Evolutionary conservation across 225 moss, liverwort and hornwort genomes (phyloP), one percentile per base, ranked within the genome.

Genomic region (Pleurozium schreberi): DNA sequence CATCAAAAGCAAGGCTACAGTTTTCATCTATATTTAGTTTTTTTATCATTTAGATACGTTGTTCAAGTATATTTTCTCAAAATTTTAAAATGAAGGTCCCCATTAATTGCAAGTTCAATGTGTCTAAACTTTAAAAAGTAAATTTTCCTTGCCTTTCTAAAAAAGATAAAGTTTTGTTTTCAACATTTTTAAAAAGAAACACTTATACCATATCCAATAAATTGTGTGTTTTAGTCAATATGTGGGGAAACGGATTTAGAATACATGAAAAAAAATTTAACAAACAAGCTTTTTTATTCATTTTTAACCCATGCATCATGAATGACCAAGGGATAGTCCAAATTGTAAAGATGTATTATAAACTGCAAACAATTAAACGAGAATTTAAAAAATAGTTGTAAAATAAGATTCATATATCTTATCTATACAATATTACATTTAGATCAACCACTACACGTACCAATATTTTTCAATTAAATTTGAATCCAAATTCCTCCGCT

Each of bases 321-420:
- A 31, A 49, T 2, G 18, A 74, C 6, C 6, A 31, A 2, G 2
- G 0, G 3, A 1, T 33, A 12, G 12, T 49, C 2, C 0, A 7
- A 8, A 49, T 75, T 75, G 7, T 49, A 2, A 49, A 75, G 11
- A 20, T 49, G 33, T 20, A 75, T 49, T 12, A 31, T 33, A 12
- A 74, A 30, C 18, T 73, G 5, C 2, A 73, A 45, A 73, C 5
- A 30, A 30, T 43, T 27, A 4, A 45, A 73, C 30, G 18, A 45
- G 0, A 6, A 18, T 73, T 45, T 17, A 30, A 73, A 71, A 0
- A 45, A 28, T 10, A 28, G 10, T 28, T 10, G 6, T 45, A 17
- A 28, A 16, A 71, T 28, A 28, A 16, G 9, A 71, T 43, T 45
- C 6, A 71, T 17, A 17, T 5, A 26, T 73, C 23, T 28, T 17